These are phyloP conservation scores for Cutaneotrichosporon curvatum DNA, from an alignment of 1,284 basidiomycete genomes.

Conservation along the genomic window DNA sequence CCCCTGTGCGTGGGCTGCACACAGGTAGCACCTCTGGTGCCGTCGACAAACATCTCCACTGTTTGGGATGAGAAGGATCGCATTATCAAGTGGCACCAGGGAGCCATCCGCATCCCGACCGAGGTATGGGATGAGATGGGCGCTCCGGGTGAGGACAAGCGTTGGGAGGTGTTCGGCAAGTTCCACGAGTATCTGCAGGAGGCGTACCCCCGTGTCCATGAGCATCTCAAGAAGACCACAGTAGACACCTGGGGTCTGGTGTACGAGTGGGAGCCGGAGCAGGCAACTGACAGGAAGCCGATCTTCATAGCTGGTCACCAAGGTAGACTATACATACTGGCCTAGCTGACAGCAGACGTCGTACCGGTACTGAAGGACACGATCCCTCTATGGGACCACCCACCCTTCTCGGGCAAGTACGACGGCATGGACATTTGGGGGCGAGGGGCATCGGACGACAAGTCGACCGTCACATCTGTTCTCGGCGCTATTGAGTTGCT, in stretches of 20 bases:
- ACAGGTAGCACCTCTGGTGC: constrained; percentile 22
- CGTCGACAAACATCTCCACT: constrained; percentile 18
- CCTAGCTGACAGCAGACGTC: constrained; percentile 50
- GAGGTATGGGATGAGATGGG: constrained; percentile 40
- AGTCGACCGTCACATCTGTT: constrained; percentile 44
- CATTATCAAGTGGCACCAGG: constrained; percentile 24
- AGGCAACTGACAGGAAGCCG: constrained; percentile 30
- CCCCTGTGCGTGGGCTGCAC: no score
- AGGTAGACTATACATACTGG: constrained; percentile 51
- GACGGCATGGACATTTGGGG: constrained; percentile 44
- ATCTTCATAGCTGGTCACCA: constrained; percentile 43
- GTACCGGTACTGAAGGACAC: constrained; percentile 56
- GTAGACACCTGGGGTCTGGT: constrained; percentile 48
- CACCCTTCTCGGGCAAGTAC: constrained; percentile 38
- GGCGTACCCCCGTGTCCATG: constrained; percentile 40
- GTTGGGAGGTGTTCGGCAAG: constrained; percentile 41
- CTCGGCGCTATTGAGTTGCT: constrained; percentile 44
- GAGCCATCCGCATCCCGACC: constrained; percentile 21
- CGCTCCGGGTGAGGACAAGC: constrained; percentile 39
- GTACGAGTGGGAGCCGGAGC: constrained; percentile 19
- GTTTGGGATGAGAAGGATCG: constrained; percentile 25
- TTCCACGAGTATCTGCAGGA: constrained; percentile 38
- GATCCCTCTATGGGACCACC: constrained; percentile 53
- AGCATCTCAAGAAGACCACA: constrained; percentile 22
- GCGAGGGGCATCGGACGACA: constrained; percentile 43